Base-by-base conservation (phyloP, 2,329 filamentous ascomycete genomes). In the Hymenoscyphus repandus region DNA sequence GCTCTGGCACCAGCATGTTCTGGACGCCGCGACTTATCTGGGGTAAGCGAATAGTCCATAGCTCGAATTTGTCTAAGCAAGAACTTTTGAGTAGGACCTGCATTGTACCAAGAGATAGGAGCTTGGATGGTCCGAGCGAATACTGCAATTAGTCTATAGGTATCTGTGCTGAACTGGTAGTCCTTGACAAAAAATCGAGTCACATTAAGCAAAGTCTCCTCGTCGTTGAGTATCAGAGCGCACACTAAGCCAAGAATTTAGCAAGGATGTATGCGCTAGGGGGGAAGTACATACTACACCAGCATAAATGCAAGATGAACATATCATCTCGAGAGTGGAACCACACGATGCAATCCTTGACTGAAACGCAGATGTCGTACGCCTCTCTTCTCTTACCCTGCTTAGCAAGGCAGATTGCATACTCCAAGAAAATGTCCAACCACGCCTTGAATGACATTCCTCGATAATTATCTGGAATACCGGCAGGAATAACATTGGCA, bases 371-470 rank as follows among this genome's bases (percentile, higher is more conserved):
- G 6, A 90, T 81, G 45, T 85, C 82, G 66, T 96, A 96, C 45
- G 89, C 85, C 55, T 89, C 84, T 38, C 84, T 77, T 12, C 79
- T 74, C 43, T 86, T 80, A 32, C 83, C 83, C 17, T 76, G 72
- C 38, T 82, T 79, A 6, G 90, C 87, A 31, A 93, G 77, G 5
- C 85, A 76, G 43, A 96, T 76, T 2, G 90, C 87, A 65, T 95
- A 95, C 62, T 93, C 88, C 33, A 95, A 78, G 65, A 99, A 96
- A 1, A 96, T 77, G 59, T 95, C 88, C 2, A 96, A 78, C 93
- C 93, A 99, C 42, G 83, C 78, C 51, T 84, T 76, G 64, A 97
- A 96, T 0, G 83, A 74, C 42, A 97, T 88, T 6, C 86, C 87
- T 58, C 89, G 85, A 64, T 90, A 91, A 52, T 65, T 59, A 27